Percentiles rank a stretch among this genome's conserved stretches.
Evolutionary conservation across 75 land plant species (phyloP).

Genomic region (Pseudotsuga menziesii): DNA sequence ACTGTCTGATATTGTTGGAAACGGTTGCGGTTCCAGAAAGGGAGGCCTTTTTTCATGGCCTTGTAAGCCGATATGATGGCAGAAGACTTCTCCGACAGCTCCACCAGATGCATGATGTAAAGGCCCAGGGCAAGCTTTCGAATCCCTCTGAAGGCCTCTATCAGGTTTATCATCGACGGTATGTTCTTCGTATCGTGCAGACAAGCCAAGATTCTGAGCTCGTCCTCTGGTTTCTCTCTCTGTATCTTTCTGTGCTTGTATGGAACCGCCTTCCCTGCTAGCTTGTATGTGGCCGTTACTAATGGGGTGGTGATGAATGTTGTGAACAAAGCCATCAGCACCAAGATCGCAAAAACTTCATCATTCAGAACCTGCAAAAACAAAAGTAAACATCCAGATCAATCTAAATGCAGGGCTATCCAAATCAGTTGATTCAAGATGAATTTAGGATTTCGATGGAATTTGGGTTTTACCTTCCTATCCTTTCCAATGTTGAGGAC

Average conservation of each 20-base stretch:
- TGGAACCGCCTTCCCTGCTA: conserved; percentile 37
- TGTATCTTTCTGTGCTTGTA: conserved; percentile 30
- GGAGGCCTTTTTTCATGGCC: conserved; percentile 28
- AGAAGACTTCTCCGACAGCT: conserved; percentile 51
- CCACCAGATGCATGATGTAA: conserved; percentile 54
- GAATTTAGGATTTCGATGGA: too few species aligned
- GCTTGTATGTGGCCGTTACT: conserved; percentile 60
- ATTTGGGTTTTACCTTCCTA: conserved; percentile 22
- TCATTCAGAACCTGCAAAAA: conserved; percentile 47
- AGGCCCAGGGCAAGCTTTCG: conserved; percentile 22
- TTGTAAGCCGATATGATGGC: conserved; percentile 36
- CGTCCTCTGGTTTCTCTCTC: conserved; percentile 24
- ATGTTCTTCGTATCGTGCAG: conserved; percentile 52
- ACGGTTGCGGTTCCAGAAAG: conserved; percentile 39
- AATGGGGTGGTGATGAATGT: conserved; percentile 85
- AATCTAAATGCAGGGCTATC: background rate
- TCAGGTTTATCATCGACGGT: conserved; percentile 64
- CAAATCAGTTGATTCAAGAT: background rate
- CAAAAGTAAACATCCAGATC: background rate
- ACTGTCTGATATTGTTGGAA: conserved; percentile 16
- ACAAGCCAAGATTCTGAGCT: conserved; percentile 68
- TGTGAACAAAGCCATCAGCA: conserved; percentile 63
- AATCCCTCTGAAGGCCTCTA: conserved; percentile 60
- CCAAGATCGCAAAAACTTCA: conserved; percentile 54
- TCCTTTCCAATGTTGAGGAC: conserved; percentile 75